phyloP scores from a whole-genome alignment of 768 basidiomycete species.

The Pleurotus eryngii region DNA sequence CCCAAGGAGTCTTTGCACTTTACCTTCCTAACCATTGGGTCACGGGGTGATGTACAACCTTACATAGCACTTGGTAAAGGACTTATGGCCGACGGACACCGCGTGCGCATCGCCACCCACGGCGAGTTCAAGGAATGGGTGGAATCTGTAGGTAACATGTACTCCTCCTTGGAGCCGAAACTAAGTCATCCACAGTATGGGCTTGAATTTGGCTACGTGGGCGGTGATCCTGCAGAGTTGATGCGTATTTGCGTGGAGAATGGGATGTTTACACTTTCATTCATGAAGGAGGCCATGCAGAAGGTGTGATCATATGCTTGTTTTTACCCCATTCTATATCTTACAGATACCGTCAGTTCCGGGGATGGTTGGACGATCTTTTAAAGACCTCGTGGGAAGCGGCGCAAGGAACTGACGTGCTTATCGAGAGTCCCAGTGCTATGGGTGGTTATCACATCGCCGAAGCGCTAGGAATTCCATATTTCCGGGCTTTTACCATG shows the following conservation, averaged over 20 bases:
- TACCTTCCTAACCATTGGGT: conserved; percentile 95
- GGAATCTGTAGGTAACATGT: conserved; percentile 66
- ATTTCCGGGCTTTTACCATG: conserved; percentile 97
- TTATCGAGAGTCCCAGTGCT: conserved; percentile 93
- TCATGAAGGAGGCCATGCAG: conserved; percentile 84
- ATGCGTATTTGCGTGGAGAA: conserved; percentile 99
- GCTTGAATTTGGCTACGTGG: conserved; percentile 93
- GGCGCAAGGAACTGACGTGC: conserved; percentile 89
- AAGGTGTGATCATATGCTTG: conserved; percentile 52
- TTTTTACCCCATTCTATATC: conserved; percentile 2
- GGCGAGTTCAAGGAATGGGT: conserved; percentile 95
- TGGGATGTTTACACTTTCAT: conserved; percentile 94
- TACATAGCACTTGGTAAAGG: conserved; percentile 96
- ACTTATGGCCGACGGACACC: conserved; percentile 85
- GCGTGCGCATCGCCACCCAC: conserved; percentile 88
- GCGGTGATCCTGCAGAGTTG: conserved; percentile 95
- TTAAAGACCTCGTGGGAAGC: conserved; percentile 95
- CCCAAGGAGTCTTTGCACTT: conserved; percentile 82
- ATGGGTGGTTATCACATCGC: conserved; percentile 98
- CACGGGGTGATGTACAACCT: conserved; percentile 95
- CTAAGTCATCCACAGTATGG: conserved; percentile 58
- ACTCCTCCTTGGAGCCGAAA: neutral
- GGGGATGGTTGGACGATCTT: conserved; percentile 96
- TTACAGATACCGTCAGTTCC: conserved; percentile 57
- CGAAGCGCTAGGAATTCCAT: conserved; percentile 89